Evolutionary conservation across 768 basidiomycete species (phyloP).

Genomic region (Pleurotus tuoliensis): DNA sequence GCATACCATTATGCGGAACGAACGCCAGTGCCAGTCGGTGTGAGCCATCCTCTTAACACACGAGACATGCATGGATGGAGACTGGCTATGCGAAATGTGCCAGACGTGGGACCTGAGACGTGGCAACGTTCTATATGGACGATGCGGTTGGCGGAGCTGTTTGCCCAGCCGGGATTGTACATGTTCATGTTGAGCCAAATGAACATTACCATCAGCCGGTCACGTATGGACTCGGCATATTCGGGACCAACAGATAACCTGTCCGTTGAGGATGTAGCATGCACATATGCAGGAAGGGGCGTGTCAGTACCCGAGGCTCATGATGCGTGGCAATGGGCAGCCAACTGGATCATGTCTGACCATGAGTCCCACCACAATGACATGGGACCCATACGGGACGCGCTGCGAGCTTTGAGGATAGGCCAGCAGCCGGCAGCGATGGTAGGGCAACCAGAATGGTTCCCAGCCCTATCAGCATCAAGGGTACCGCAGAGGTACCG

Average conservation of each 20-base stretch:
- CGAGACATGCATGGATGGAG: too few species aligned
- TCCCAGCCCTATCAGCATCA: too few species aligned
- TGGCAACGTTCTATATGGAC: neutral
- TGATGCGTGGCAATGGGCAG: neutral
- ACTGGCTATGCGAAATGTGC: neutral
- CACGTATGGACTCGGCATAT: neutral
- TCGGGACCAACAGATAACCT: neutral
- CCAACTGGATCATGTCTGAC: neutral
- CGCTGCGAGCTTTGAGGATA: too few species aligned
- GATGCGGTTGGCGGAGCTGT: neutral
- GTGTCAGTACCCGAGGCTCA: neutral
- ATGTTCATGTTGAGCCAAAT: neutral
- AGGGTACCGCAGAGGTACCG: too few species aligned
- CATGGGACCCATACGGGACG: too few species aligned
- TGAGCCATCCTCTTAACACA: too few species aligned
- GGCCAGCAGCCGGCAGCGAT: too few species aligned
- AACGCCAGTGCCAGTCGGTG: too few species aligned
- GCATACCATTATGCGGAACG: too few species aligned
- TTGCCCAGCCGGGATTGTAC: neutral
- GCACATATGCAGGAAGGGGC: neutral
- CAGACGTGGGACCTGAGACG: neutral
- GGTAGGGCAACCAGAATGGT: too few species aligned
- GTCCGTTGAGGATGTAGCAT: neutral
- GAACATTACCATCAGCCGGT: neutral
- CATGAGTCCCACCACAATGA: too few species aligned